Base-by-base conservation (phyloP, 768 basidiomycete genomes). In the Naganishia kalamii region DNA sequence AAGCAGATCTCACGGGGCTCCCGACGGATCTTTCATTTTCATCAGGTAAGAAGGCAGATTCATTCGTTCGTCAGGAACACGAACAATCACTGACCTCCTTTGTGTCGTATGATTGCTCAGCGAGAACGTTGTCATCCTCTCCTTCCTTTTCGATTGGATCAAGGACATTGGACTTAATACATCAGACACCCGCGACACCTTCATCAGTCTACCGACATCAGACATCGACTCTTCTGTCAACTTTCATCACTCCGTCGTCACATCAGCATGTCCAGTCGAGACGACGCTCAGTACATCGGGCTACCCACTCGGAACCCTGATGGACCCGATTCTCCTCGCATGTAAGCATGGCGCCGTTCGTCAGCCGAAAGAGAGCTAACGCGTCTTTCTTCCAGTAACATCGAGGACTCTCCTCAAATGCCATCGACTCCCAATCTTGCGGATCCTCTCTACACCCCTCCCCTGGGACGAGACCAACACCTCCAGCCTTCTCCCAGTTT, bases 401-500 rank as follows among this genome's bases (percentile, higher is more conserved):
- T 37, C 41, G 46, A 21, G 30, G 47, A 64, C 15, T 48, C 43
- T 64, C 63, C 50, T 27, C 40, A 54, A 15, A 7, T 57, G 25
- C 51, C 50, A 29, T 44, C 51, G 15, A n/a, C 63, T 43, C 37
- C 63, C 19, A 25, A 13, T 25, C 40, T 52, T 51, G 46, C 17
- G 33, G 47, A 46, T 48, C 48, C 49, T 23, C 44, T 49, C 12
- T 40, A 48, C 35, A 48, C 50, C 3, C 63, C 63, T 1, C 63
- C 63, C 15, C 35, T 43, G 37, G 63, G 63, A n/a, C 37, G 40
- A 12, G 51, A 47, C n/a, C 50, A 30, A 33, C 43, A 47, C n/a
- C 48, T 65, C 13, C 51, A 52, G 10, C 64, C 64, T 13, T 54
- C 64, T 29, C 64, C 64, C 7, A 59, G 54, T 40, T 65, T 65